Base-by-base conservation (phyloP, 2,329 filamentous ascomycete species). In the Pseudogymnoascus sp. region DNA sequence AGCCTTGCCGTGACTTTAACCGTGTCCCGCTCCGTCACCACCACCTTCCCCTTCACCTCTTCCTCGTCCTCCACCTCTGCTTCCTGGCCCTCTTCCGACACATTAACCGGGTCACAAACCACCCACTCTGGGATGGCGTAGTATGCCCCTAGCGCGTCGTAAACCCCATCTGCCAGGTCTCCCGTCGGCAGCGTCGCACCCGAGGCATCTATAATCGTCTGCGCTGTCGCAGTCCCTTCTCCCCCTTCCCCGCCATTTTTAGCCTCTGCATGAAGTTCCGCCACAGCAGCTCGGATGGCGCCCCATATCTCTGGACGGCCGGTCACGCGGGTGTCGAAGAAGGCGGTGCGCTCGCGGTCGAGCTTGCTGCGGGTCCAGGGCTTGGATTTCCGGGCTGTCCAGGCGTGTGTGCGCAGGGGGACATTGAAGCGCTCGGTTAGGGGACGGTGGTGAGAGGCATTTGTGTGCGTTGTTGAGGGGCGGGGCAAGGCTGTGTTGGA, bases 251-350 rank as follows among this genome's bases (percentile, higher is more conserved):
- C 33, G 3, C 38, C 21, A 27, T 17, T 59, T 33, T 59, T 39
- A 15, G 35, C 27, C 7, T 59, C 58, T 2, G 58, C 80, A 77
- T 88, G 88, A 65, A 96, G 73, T 5, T 90, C 77, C 64, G 89
- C 83, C 15, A 91, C 79, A 0, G 87, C 88, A 1, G 85, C 78
- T 51, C 82, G 81, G 12, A 97, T 74, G 0, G 90, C 87, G 68
- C 84, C 84, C 93, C 93, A 97, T 27, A 94, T 82, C 74, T 96
- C 90, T 4, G 81, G 70, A 3, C 85, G 81, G 2, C 91, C 91
- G 0, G 88, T 89, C 13, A 95, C 90, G 55, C 91, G 80, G 1
- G 92, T 97, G 65, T 97, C 92, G 74, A 96, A 97, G 79, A 95
- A 97, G 65, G 91, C 91, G 58, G 77, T 77, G 58, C 93, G 84